These are phyloP conservation scores for Candida alai DNA, from an alignment of 805 yeast species.

Conservation along the genomic window DNA sequence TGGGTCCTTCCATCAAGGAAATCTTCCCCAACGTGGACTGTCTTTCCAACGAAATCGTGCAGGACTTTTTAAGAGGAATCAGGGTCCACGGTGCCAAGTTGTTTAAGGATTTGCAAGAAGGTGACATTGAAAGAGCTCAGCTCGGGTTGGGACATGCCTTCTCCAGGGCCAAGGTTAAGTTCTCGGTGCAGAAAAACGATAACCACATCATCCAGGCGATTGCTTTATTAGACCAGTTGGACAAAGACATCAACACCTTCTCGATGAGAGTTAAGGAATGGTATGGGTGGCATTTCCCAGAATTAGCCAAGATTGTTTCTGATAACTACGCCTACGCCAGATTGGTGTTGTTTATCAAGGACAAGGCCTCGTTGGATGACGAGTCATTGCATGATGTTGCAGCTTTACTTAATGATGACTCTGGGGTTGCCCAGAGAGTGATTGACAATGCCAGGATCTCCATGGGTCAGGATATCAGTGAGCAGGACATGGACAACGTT, in stretches of 20 bases:
- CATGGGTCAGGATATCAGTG: slow-evolving; percentile 98
- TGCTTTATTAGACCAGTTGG: slow-evolving; percentile 94
- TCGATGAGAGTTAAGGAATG: slow-evolving; percentile 97
- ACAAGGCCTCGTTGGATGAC: slow-evolving; percentile 82
- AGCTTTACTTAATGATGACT: slow-evolving; percentile 84
- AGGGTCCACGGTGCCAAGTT: slow-evolving; percentile 87
- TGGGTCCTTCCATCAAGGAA: slow-evolving; percentile 97
- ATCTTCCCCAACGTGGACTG: slow-evolving; percentile 84
- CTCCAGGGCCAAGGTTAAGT: slow-evolving; percentile 98
- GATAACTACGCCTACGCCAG: slow-evolving; percentile 86
- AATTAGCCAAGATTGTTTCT: slow-evolving; percentile 84
- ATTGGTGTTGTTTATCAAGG: slow-evolving; percentile 76
- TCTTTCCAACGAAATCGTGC: slow-evolving; percentile 85
- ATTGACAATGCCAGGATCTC: slow-evolving; percentile 95
- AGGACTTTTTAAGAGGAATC: slow-evolving; percentile 92
- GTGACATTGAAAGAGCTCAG: slow-evolving; percentile 97
- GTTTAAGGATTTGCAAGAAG: slow-evolving; percentile 86
- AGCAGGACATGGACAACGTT: slow-evolving; percentile 89
- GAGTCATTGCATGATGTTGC: slow-evolving; percentile 95
- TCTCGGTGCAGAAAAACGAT: slow-evolving; percentile 96
- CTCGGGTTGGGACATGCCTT: slow-evolving; percentile 98
- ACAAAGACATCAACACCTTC: slow-evolving; percentile 96
- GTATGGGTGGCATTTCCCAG: slow-evolving; percentile 99
- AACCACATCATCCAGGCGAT: slow-evolving; percentile 99
- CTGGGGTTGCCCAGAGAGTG: slow-evolving; percentile 82